These are phyloP conservation scores for Penicillium odoratum DNA, from an alignment of 495 filamentous ascomycete genomes.

Conservation along the genomic window DNA sequence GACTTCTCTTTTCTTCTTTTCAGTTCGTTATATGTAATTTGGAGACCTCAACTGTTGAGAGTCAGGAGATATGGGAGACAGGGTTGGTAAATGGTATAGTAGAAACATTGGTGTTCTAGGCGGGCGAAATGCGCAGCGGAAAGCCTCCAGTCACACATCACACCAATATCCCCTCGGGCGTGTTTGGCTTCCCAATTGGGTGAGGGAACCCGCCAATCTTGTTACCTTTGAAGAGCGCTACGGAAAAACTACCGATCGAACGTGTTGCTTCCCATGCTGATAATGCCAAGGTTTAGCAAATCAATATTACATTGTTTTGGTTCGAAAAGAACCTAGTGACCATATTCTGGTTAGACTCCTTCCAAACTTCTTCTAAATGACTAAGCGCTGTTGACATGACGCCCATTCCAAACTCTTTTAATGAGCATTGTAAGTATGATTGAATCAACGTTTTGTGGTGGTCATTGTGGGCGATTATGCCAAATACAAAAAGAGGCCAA, in stretches of 20 bases:
- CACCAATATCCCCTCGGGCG: not conserved
- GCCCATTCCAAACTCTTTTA: constrained; percentile 19
- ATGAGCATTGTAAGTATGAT: constrained; percentile 8
- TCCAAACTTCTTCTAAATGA: constrained; percentile 18
- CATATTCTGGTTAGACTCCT: constrained; percentile 2
- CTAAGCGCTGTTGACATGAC: constrained; percentile 18
- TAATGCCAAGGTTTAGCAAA: constrained; percentile 9
- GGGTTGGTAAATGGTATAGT: too few species aligned
- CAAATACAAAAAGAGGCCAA: constrained; percentile 21
- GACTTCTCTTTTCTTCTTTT: too few species aligned
- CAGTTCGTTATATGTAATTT: too few species aligned
- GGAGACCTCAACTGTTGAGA: too few species aligned
- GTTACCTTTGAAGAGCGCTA: not conserved
- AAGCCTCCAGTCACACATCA: not conserved
- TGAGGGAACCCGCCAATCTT: not conserved
- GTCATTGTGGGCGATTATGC: constrained; percentile 4
- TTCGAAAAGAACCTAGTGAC: constrained; percentile 16
- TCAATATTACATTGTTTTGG: constrained; percentile 13
- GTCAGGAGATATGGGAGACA: too few species aligned
- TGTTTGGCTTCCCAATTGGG: not conserved
- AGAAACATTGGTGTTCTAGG: too few species aligned
- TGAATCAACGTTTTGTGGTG: constrained; percentile 10
- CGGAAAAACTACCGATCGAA: not conserved
- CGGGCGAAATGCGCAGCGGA: too few species aligned
- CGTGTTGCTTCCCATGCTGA: not conserved